Conservation (phyloP, 202 grass and related monocot species). For the Schoenoplectus triqueter region DNA sequence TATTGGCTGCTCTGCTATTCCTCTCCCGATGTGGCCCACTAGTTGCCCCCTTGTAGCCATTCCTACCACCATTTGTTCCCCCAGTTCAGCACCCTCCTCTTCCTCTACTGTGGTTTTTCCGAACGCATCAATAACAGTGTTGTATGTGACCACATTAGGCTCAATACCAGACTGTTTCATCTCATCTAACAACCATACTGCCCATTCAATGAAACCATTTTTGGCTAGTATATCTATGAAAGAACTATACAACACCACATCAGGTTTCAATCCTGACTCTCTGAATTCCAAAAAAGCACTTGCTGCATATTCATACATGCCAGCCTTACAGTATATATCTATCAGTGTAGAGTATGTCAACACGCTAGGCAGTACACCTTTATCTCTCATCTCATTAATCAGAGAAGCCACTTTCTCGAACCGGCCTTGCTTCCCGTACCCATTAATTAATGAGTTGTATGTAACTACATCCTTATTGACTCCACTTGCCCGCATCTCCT, state of each 20-base stretch:
- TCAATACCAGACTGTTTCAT: slow-evolving; percentile 84
- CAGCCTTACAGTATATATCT: slow-evolving; percentile 97
- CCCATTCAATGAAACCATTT: slow-evolving; percentile 94
- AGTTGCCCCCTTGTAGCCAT: slow-evolving; percentile 63
- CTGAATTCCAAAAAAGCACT: slow-evolving; percentile 95
- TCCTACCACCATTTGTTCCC: slow-evolving; percentile 47
- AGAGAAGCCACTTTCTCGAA: slow-evolving; percentile 79
- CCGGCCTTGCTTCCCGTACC: slow-evolving; percentile 90
- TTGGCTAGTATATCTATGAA: slow-evolving; percentile 97
- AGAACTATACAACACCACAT: slow-evolving; percentile 97
- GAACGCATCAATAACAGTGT: slow-evolving; percentile 96
- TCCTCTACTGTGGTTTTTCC: slow-evolving; percentile 64
- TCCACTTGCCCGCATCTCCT: slow-evolving; percentile 80
- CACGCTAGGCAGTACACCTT: slow-evolving; percentile 69
- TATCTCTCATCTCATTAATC: slow-evolving; percentile 89
- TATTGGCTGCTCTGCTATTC: slow-evolving; percentile 49
- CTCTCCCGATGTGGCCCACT: slow-evolving; percentile 50
- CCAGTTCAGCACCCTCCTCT: slow-evolving; percentile 58
- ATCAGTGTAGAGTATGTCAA: slow-evolving; percentile 96
- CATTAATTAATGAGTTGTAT: slow-evolving; percentile 97
- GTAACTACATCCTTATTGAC: slow-evolving; percentile 94
- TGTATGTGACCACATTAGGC: slow-evolving; percentile 96
- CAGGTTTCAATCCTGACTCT: slow-evolving; percentile 88
- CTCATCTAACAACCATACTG: slow-evolving; percentile 90
- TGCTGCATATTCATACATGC: slow-evolving; percentile 93